phyloP scores from a whole-genome alignment of 768 basidiomycete species.

The Suillus subaureus region DNA sequence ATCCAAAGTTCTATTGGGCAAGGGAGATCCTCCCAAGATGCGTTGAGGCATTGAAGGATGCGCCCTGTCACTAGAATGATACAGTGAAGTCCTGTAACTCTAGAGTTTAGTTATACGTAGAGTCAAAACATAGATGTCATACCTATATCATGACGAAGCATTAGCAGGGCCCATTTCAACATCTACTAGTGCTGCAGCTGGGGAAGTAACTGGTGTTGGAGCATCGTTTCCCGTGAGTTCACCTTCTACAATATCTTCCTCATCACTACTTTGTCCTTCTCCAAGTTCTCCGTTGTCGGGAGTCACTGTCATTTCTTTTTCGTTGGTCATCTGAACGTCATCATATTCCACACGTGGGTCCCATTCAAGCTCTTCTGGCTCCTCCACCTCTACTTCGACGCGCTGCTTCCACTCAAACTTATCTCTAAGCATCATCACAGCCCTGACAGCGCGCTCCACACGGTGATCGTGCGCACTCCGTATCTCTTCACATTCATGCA shows the following conservation, averaged over 20 bases:
- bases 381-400: constrained; percentile 78
- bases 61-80: constrained; percentile 30
- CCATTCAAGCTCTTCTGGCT: constrained; percentile 78
- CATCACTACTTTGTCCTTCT: constrained; percentile 38
- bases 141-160: constrained; percentile 14
- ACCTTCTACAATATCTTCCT: constrained; percentile 40
- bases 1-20: constrained; percentile 43
- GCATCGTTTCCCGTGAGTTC: constrained; percentile 35
- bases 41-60: constrained; percentile 47
- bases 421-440: constrained; percentile 76
- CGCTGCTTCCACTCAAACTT: constrained; percentile 83
- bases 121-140: background rate
- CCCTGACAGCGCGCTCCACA: constrained; percentile 76
- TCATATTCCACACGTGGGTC: constrained; percentile 49
- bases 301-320: constrained; percentile 16
- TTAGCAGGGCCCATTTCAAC: constrained; percentile 23
- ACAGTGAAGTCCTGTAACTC: background rate
- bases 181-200: constrained; percentile 15
- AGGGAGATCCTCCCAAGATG: constrained; percentile 40
- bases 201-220: constrained; percentile 25
- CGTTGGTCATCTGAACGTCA: constrained; percentile 12
- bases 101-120: background rate
- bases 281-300: constrained; percentile 28
- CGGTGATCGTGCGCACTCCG: constrained; percentile 71
- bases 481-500: constrained; percentile 67